Conservation (phyloP, 306 rosid species). For the Pyrus bretschneideri region DNA sequence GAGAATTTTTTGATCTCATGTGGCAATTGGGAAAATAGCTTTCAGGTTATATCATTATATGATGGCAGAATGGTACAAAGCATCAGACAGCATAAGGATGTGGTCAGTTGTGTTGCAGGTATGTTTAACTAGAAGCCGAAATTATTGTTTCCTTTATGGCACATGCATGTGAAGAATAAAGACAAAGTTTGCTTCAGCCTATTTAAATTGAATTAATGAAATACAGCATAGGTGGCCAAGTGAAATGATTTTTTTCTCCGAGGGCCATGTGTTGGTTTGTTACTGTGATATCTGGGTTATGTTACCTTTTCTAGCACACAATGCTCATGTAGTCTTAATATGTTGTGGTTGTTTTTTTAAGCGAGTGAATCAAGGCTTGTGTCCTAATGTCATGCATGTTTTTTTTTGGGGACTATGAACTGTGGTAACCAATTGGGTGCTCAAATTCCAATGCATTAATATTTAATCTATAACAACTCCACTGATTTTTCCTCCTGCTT, state of each 20-base stretch:
- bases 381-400: not conserved
- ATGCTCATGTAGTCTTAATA: not conserved
- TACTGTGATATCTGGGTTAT: not conserved
- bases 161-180: not conserved
- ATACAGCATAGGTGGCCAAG: not conserved
- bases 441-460: not conserved
- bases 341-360: not conserved
- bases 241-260: not conserved
- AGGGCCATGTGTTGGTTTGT: not conserved
- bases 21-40: constrained; percentile 99
- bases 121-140: constrained; percentile 16
- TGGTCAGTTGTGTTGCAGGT: constrained; percentile 99
- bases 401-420: not conserved
- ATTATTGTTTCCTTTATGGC: not conserved
- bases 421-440: not conserved
- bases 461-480: not conserved
- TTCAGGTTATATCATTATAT: constrained; percentile 77
- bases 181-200: not conserved
- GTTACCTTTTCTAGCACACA: not conserved
- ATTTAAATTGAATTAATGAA: not conserved
- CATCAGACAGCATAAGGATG: constrained; percentile 95
- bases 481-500: not conserved
- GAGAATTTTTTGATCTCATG: constrained; percentile 86
- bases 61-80: constrained; percentile 95
- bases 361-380: not conserved